Percentiles rank a stretch among this genome's conserved stretches.
phyloP scores from a whole-genome alignment of 108 stramenopile species.

The Cyclostephanos invisitatus region DNA sequence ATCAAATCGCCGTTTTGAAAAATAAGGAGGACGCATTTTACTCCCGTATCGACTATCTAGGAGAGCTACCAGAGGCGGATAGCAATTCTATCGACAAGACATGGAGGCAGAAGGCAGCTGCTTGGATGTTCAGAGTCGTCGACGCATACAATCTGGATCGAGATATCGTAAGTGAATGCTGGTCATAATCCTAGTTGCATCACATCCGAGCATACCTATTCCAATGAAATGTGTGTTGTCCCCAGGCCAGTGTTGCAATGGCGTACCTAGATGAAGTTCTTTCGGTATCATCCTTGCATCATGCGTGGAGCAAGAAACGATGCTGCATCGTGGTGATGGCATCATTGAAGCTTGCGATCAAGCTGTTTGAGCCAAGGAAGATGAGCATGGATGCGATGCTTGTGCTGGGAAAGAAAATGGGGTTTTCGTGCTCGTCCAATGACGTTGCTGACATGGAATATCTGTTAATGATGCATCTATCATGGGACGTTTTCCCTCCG shows the following conservation, averaged over 20 bases:
- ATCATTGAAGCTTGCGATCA: constrained; percentile 38
- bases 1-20: neutral
- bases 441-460: constrained; percentile 30
- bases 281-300: constrained; percentile 27
- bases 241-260: constrained; percentile 20
- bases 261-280: constrained; percentile 39
- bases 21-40: constrained; percentile 2
- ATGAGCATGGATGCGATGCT: constrained; percentile 42
- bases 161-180: constrained; percentile 21
- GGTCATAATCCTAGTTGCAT: neutral
- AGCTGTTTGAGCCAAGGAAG: constrained; percentile 36
- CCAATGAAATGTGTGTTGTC: neutral
- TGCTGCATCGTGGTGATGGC: constrained; percentile 32
- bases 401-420: constrained; percentile 17
- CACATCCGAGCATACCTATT: neutral
- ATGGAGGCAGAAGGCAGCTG: constrained; percentile 14
- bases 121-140: constrained; percentile 47
- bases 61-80: neutral
- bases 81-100: neutral
- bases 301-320: constrained; percentile 20
- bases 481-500: constrained; percentile 34
- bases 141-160: constrained; percentile 38
- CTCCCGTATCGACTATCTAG: constrained; percentile 1
- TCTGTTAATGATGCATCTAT: constrained; percentile 27
- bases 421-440: constrained; percentile 1